Evolutionary conservation across 768 basidiomycete species (phyloP), one percentile per base, ranked within the genome.

Genomic region (Suillus variegatus): DNA sequence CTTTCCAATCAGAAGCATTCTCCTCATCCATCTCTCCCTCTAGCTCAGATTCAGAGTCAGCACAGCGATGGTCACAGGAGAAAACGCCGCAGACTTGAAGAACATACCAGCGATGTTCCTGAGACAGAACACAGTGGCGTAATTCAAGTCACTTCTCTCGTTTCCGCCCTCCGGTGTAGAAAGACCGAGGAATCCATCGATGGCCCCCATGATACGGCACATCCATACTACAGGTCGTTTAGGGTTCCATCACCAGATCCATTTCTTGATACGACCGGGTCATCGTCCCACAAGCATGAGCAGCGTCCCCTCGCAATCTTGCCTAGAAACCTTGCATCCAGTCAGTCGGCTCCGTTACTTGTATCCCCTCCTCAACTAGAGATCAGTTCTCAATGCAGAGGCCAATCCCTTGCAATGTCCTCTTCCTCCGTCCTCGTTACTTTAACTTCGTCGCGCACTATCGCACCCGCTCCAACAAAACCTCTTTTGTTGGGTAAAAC

Each of bases 1-100:
- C 65, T 74, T 6, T 62, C 72, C 2, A 74, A 76, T 35, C 20
- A 67, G 4, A 38, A 67, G 8, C 10, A 13, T 32, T 60, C 41
- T 60, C 18, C 4, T 58, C 25, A 58, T 25, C 16, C 9, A 18
- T 60, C 57, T 28, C 40, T 28, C 40, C 25, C 57, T 28, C 18
- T 18, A 5, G 22, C 57, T 57, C 36, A 32, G 12, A 65, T 16
- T 28, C 65, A 67, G 44, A 63, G 41, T 3, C 63, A 63, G 28
- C 57, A 60, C 22, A 51, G 12, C 25, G 20, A 18, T 18, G 25
- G 6, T 13, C 25, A 43, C 8, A 41, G 40, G 36, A 61, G 43
- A 62, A 55, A 25, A 28, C 2, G 4, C 2, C 13, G 35, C 18
- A n/a, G 52, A 47, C 22, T 47, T 32, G 16, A 64, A 65, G 43